phyloP scores from a whole-genome alignment of 192 early-diverging fungal species.

The Obelidium mucronatum region DNA sequence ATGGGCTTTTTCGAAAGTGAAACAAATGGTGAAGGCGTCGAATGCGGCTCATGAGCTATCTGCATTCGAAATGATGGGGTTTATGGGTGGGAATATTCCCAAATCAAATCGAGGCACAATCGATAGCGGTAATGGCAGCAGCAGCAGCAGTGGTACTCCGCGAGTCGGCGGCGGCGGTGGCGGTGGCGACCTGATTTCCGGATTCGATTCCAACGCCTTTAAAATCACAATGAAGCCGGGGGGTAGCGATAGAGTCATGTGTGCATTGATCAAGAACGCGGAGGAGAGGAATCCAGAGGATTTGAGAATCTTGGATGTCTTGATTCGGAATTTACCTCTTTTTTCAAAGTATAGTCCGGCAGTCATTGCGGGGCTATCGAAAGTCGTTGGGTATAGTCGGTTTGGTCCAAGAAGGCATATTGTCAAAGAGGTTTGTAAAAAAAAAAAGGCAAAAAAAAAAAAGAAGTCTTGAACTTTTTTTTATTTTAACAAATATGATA shows the following conservation, averaged over 20 bases:
- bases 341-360: neutral
- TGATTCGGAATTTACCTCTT: neutral
- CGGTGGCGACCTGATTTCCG: neutral
- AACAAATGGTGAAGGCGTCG: neutral
- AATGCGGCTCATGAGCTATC: neutral
- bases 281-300: neutral
- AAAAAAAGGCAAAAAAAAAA: too few species aligned
- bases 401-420: neutral
- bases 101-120: too few species aligned
- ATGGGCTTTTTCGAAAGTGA: neutral
- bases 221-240: neutral
- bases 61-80: neutral
- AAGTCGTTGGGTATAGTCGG: slow-evolving; percentile 1
- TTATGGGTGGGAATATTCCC: neutral
- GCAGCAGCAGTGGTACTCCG: too few species aligned
- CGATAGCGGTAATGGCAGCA: too few species aligned
- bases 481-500: too few species aligned
- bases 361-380: neutral
- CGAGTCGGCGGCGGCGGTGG: too few species aligned
- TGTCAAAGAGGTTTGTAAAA: slow-evolving; percentile 9
- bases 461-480: too few species aligned
- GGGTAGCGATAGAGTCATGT: neutral
- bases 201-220: neutral
- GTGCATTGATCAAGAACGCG: slow-evolving; percentile 3
- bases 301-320: neutral